Percentiles rank a stretch among this genome's conserved stretches.
Conservation (phyloP, 371 early-diverging fungal species). For the Entomophthora muscae region DNA sequence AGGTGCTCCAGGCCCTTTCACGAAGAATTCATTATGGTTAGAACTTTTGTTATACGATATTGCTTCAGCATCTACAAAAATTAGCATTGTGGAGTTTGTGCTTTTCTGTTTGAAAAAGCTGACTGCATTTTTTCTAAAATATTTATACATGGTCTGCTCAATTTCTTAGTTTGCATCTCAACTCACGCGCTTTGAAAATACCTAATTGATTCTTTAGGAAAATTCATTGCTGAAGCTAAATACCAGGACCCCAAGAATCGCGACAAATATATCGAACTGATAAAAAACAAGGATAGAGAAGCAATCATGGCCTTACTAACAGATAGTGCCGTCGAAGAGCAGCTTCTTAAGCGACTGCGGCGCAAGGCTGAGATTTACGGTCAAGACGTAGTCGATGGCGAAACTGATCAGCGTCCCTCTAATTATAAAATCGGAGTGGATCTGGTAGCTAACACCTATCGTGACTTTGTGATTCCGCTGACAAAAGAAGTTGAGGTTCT, state of each 20-base stretch:
- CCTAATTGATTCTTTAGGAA: conserved; percentile 54
- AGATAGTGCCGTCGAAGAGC: conserved; percentile 62
- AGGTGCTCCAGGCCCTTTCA: conserved; percentile 78
- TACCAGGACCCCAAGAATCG: conserved; percentile 58
- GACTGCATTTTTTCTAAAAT: too few species aligned
- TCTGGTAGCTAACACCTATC: conserved; percentile 71
- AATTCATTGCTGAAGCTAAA: conserved; percentile 92
- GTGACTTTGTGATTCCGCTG: conserved; percentile 68
- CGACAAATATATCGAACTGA: conserved; percentile 64
- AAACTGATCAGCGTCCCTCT: conserved; percentile 11
- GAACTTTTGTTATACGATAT: too few species aligned
- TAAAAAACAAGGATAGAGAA: conserved; percentile 47
- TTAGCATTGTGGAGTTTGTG: too few species aligned
- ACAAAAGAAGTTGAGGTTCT: conserved; percentile 88
- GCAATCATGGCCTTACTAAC: conserved; percentile 73
- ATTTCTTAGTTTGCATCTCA: too few species aligned
- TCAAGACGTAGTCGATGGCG: conserved; percentile 42
- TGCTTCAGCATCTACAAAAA: too few species aligned
- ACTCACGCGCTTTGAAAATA: too few species aligned
- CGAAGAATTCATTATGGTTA: conserved; percentile 87
- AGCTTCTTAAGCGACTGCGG: conserved; percentile 56
- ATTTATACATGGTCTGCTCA: too few species aligned
- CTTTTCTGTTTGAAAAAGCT: too few species aligned
- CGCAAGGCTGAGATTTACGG: conserved; percentile 85
- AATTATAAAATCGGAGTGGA: conserved; percentile 48